Base-by-base conservation (phyloP, 345 rosid genomes). In the Gynandropsis gynandra region DNA sequence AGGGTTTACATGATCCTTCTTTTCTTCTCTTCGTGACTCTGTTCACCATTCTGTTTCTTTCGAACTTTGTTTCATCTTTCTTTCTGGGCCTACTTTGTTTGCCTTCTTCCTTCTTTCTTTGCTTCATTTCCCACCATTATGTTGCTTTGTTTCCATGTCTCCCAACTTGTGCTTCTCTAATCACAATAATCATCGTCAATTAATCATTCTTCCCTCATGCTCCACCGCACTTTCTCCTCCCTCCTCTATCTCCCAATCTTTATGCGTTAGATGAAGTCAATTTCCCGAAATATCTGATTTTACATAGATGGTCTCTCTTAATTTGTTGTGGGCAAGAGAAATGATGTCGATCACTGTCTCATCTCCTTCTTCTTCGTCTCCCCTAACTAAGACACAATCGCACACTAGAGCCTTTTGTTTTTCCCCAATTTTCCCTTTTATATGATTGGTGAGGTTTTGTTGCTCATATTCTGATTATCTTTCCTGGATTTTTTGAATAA, bases 301-400 rank as follows among this genome's bases (percentile, higher is more conserved):
- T 40, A 38, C 51, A 40, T 45, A 8, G 38, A 50, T 46, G 50
- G 37, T 9, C 19, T 41, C 7, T 42, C 21, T 33, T 18, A 0
- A 36, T 27, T 27, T 14, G 32, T 35, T 53, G 21, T 36, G n/a
- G 42, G 47, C 27, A 49, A 17, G 29, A 24, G 29, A 24, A 9
- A 73, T 76, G 78, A 62, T 78, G 53, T 70, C 76, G 1, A 58
- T 73, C 70, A 71, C 59, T 41, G 3, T 73, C 18, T 68, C 76
- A 16, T 69, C 62, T 36, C 53, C 65, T 0, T 59, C 65, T 49
- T 69, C 62, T 36, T 59, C 65, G 0, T 59, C 65, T 49, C 66
- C 69, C 58, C 64, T 78, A 42, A 70, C 75, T 34, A 34, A 67
- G 0, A 58, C 72, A 52, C 70, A 73, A 37, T 65, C 70, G 31